A percentile compares a stretch with the other conserved stretches of the same genome.
These are phyloP conservation scores for Mortierella sp. DNA, from an alignment of 371 early-diverging fungal species.

Conservation along the genomic window DNA sequence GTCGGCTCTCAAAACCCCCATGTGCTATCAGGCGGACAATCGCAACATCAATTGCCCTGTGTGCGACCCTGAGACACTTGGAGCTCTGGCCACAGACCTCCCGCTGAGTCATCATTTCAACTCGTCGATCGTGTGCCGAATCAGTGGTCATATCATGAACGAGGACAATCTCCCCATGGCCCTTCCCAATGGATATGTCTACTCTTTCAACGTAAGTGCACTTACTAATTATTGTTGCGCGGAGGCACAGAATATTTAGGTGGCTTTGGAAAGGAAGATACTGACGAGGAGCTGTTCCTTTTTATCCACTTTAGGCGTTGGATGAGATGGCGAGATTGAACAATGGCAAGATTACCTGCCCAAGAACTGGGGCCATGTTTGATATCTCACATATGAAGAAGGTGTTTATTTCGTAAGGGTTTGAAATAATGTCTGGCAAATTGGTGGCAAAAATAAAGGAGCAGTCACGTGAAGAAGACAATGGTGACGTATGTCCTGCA, in stretches of 20 bases:
- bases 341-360: slow-evolving; percentile 85
- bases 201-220: slow-evolving; percentile 74
- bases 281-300: not conserved
- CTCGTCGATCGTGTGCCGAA: slow-evolving; percentile 92
- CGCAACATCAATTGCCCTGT: slow-evolving; percentile 95
- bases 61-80: slow-evolving; percentile 87
- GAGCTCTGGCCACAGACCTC: slow-evolving; percentile 82
- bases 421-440: not conserved
- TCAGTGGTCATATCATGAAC: slow-evolving; percentile 91
- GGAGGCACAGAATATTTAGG: not conserved
- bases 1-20: slow-evolving; percentile 88
- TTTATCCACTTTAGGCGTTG: slow-evolving; percentile 69
- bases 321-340: slow-evolving; percentile 84
- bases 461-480: not conserved
- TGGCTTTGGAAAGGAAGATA: not conserved
- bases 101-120: slow-evolving; percentile 95
- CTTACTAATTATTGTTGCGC: not conserved
- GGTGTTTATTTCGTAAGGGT: slow-evolving; percentile 83
- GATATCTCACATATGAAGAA: slow-evolving; percentile 80
- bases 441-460: not conserved
- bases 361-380: slow-evolving; percentile 80
- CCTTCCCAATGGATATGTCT: slow-evolving; percentile 95
- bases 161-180: slow-evolving; percentile 96
- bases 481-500: not conserved
- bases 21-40: slow-evolving; percentile 80